phyloP scores from a whole-genome alignment of 176 grass and related monocot species.

The Olyra latifolia region DNA sequence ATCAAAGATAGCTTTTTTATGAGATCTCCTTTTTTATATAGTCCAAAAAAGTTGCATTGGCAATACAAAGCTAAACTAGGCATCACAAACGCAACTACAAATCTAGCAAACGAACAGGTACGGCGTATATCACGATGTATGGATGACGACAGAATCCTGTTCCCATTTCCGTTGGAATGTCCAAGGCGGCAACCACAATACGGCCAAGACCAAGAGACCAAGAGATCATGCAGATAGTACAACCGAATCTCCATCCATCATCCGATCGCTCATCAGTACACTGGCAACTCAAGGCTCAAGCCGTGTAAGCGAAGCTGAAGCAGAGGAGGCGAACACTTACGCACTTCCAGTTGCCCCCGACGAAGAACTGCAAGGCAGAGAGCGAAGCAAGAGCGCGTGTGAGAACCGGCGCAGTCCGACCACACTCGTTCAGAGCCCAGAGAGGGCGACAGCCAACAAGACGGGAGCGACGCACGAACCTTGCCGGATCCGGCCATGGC shows the following conservation, averaged over 20 bases:
- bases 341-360: constrained; percentile 99
- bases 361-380: constrained; percentile 79
- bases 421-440: background rate
- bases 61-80: background rate
- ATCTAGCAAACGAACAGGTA: background rate
- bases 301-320: background rate
- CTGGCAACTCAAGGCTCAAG: background rate
- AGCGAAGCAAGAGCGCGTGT: background rate
- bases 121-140: constrained; percentile 16
- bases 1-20: background rate
- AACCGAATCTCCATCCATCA: constrained; percentile 19
- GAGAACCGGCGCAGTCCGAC: too few relatives aligned
- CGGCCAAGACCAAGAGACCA: background rate
- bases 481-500: constrained; percentile 99
- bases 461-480: constrained; percentile 29
- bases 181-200: constrained; percentile 22
- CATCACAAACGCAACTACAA: background rate
- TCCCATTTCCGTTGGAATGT: constrained; percentile 22
- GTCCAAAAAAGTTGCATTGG: background rate
- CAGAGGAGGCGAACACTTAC: constrained; percentile 59
- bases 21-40: background rate
- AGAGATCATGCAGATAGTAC: background rate
- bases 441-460: background rate
- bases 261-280: background rate
- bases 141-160: constrained; percentile 28